These are phyloP conservation scores for Candida coleopterorum DNA, from an alignment of 805 yeast species.

Conservation along the genomic window DNA sequence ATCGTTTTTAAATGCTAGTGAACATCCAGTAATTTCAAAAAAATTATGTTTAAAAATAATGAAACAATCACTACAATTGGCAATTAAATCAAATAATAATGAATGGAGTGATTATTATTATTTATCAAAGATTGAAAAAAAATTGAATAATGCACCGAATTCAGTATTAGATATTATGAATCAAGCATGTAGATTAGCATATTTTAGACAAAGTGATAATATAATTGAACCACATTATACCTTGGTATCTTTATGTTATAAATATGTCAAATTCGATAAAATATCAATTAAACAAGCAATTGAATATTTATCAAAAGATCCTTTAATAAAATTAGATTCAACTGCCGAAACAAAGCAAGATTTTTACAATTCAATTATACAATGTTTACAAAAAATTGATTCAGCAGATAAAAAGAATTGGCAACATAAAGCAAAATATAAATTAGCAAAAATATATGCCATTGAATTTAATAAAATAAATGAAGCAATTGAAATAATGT, in stretches of 20 bases:
- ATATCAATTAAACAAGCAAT: slow-evolving; percentile 37
- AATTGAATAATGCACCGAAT: slow-evolving; percentile 32
- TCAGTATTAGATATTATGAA: slow-evolving; percentile 39
- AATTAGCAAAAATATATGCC: slow-evolving; percentile 59
- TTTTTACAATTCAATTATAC: slow-evolving; percentile 39
- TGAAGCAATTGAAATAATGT: slow-evolving; percentile 62
- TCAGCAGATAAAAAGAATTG: slow-evolving; percentile 74
- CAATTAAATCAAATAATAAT: slow-evolving; percentile 37
- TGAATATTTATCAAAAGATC: slow-evolving; percentile 34
- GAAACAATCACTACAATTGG: slow-evolving; percentile 41
- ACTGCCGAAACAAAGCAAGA: slow-evolving; percentile 9
- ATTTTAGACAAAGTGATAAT: slow-evolving; percentile 43
- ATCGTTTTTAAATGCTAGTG: slow-evolving; percentile 19
- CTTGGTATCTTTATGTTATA: slow-evolving; percentile 53
- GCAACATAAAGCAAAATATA: slow-evolving; percentile 83
- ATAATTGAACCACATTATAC: slow-evolving; percentile 77
- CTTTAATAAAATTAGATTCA: slow-evolving; percentile 13
- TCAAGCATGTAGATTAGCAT: slow-evolving; percentile 42
- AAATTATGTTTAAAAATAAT: slow-evolving; percentile 34
- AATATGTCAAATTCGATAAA: slow-evolving; percentile 39
- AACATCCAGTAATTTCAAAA: slow-evolving; percentile 17
- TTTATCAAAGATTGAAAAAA: slow-evolving; percentile 53
- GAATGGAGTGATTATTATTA: slow-evolving; percentile 65
- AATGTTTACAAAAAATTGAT: slow-evolving; percentile 44
- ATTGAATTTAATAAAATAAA: slow-evolving; percentile 49